These are phyloP conservation scores for Xylaria scruposa DNA, from an alignment of 495 filamentous ascomycete genomes.

Conservation along the genomic window DNA sequence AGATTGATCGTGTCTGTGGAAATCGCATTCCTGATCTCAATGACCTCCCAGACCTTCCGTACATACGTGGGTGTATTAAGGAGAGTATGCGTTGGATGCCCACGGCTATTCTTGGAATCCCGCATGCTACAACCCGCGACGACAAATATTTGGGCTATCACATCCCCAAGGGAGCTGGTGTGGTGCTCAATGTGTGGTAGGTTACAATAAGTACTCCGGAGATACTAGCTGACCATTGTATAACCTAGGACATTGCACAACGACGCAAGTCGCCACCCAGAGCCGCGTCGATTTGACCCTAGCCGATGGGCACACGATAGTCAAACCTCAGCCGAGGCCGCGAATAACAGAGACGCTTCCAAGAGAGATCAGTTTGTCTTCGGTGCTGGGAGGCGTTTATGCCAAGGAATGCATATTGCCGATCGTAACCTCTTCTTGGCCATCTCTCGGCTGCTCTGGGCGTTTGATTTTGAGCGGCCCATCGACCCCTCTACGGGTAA, in stretches of 20 bases:
- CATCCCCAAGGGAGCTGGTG: conserved; percentile 44
- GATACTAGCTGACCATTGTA: conserved; percentile 23
- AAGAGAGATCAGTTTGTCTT: conserved; percentile 42
- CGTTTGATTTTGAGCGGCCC: conserved; percentile 49
- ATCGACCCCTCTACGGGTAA: conserved; percentile 34
- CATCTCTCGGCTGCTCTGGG: conserved; percentile 55
- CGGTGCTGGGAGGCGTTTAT: conserved; percentile 62
- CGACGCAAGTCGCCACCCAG: conserved; percentile 10
- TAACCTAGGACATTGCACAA: conserved; percentile 22
- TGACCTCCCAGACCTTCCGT: conserved; percentile 55
- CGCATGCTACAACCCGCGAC: conserved; percentile 57
- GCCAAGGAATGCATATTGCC: conserved; percentile 58
- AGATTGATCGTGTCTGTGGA: conserved; percentile 26
- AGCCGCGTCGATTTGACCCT: conserved; percentile 17
- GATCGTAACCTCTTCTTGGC: conserved; percentile 56
- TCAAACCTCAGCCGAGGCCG: conserved; percentile 3
- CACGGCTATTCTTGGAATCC: conserved; percentile 56
- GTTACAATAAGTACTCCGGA: conserved; percentile 39
- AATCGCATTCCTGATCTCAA: conserved; percentile 52
- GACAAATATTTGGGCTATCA: conserved; percentile 47
- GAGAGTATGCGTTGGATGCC: conserved; percentile 62
- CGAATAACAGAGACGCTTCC: neutral
- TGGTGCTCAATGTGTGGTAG: conserved; percentile 42
- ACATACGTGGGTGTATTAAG: conserved; percentile 53
- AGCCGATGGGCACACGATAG: neutral